Conservation (phyloP, 2,329 filamentous ascomycete genomes). For the Penicillium psychrosexuale region DNA sequence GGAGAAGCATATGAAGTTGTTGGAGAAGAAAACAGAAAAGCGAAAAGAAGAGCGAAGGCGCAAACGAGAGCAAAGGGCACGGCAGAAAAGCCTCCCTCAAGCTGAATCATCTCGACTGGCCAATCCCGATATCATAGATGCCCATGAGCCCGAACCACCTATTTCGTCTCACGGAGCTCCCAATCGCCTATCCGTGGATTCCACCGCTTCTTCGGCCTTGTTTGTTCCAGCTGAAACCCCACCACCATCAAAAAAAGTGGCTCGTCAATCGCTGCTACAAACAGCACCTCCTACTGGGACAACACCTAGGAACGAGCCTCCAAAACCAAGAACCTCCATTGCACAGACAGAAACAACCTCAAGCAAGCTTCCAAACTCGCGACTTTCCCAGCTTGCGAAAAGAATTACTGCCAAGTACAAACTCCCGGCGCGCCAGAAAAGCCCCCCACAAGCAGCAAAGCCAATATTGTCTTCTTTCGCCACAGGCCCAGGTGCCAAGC, state of each 20-base stretch:
- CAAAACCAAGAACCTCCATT: background rate
- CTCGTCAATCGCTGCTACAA: background rate
- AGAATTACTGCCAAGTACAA: background rate
- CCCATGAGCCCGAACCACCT: background rate
- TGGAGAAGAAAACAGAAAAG: background rate
- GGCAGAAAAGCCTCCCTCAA: background rate
- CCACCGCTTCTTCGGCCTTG: background rate
- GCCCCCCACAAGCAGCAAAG: background rate
- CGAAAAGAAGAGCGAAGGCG: background rate
- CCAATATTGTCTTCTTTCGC: background rate
- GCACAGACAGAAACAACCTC: background rate
- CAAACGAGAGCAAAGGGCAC: background rate
- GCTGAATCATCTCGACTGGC: background rate
- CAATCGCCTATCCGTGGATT: background rate
- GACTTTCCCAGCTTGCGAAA: background rate
- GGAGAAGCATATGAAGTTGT: slow-evolving; percentile 23
- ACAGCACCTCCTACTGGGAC: background rate
- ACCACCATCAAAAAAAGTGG: background rate
- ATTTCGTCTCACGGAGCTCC: background rate
- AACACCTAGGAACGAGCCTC: background rate
- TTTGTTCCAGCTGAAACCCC: background rate
- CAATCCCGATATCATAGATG: background rate
- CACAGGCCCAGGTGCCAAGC: background rate
- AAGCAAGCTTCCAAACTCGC: background rate
- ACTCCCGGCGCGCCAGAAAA: background rate